A percentile compares a stretch with the other conserved stretches of the same genome.
phyloP scores from a whole-genome alignment of 1,139 yeast species.

The Saccharomyces hybrid region DNA sequence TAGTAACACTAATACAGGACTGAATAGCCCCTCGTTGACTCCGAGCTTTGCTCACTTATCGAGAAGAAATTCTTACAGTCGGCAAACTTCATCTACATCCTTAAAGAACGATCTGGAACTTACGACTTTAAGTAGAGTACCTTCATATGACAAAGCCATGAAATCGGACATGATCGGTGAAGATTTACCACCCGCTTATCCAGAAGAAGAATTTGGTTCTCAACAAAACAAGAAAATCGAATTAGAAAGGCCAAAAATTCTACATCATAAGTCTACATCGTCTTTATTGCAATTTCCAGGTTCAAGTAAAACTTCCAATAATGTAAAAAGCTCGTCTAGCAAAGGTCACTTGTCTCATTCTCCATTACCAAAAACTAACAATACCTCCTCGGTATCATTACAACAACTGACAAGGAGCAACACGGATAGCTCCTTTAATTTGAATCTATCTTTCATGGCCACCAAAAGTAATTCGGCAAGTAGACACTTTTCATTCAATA shows the following conservation, averaged over 20 bases:
- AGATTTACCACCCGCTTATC: slow-evolving; percentile 58
- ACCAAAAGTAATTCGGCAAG: slow-evolving; percentile 16
- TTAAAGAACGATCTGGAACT: slow-evolving; percentile 36
- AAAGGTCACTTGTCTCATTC: not conserved
- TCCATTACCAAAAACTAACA: slow-evolving; percentile 12
- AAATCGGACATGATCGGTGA: slow-evolving; percentile 41
- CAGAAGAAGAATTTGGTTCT: slow-evolving; percentile 14
- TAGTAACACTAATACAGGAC: slow-evolving; percentile 10
- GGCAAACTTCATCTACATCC: slow-evolving; percentile 16
- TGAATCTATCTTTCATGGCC: slow-evolving; percentile 7
- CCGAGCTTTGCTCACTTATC: slow-evolving; percentile 54
- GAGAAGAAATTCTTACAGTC: slow-evolving; percentile 42
- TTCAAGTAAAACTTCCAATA: slow-evolving; percentile 11
- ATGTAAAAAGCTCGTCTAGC: slow-evolving; percentile 11
- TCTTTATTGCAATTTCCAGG: slow-evolving; percentile 14
- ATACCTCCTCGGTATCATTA: slow-evolving; percentile 20
- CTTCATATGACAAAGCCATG: slow-evolving; percentile 75
- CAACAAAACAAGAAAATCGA: slow-evolving; percentile 5
- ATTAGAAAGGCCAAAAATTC: slow-evolving; percentile 18
- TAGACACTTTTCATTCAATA: slow-evolving; percentile 22
- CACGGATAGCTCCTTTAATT: slow-evolving; percentile 10
- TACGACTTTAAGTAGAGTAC: slow-evolving; percentile 55
- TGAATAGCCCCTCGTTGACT: slow-evolving; percentile 35
- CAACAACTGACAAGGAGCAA: slow-evolving; percentile 12
- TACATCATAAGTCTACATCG: slow-evolving; percentile 15